Evolutionary conservation across 1,284 basidiomycete species (phyloP), one percentile per base, ranked within the genome.

Genomic region (Exsudoporus floridanus): DNA sequence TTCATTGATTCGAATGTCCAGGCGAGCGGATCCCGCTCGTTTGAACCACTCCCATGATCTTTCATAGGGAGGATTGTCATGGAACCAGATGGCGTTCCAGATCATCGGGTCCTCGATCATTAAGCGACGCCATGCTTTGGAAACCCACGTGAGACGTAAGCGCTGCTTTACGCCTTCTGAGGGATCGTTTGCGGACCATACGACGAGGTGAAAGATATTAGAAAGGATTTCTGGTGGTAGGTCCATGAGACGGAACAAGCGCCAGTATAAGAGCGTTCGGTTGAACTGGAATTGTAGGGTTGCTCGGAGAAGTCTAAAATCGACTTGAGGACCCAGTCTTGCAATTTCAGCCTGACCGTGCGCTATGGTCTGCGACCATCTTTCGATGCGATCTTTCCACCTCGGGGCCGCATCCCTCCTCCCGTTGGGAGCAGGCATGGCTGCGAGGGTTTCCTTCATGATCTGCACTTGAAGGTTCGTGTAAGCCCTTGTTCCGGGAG

Each of bases 51-150:
- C 68, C 46, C 77, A 67, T 3, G 82, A 78, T 21, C 77, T 75
- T n/a, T 71, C 64, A 59, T 78, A 80, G 7, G 77, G 72, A 47
- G 77, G 72, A 9, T 56, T 49, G 35, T 82, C 80, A 42, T 73
- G 74, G 62, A 87, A 81, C 74, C 77, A 81, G 46, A 86, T 73
- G 12, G 78, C 76, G 56, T 76, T 82, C 84, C 84, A 86, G 25
- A 86, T 54, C n/a, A 77, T 79, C 2, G 73, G 62, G 54, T 84
- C 80, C 18, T 62, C 61, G 34, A 79, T 61, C 37, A 76, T 75
- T 27, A 78, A 62, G 30, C 67, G 63, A 37, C 84, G 73, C 82
- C 82, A 88, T 21, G 70, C 69, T 46, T 64, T 71, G 63, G 83
- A 89, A 18, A 82, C 78, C 74, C 78, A 81, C 10, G 82, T 81